These are phyloP conservation scores for Ophiostoma himal-ulmi DNA, from an alignment of 2,329 filamentous ascomycete genomes.

Conservation along the genomic window DNA sequence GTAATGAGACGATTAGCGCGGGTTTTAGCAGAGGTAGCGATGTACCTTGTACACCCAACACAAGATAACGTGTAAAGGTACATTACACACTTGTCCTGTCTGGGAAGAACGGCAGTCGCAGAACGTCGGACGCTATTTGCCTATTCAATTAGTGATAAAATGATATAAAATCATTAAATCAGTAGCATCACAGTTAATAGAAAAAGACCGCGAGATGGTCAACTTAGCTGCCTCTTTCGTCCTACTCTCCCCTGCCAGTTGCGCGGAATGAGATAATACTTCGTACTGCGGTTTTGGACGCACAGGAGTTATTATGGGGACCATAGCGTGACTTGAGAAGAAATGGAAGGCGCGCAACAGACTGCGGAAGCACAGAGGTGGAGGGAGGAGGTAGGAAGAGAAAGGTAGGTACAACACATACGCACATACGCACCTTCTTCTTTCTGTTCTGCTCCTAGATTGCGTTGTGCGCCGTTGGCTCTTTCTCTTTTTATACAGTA, in stretches of 20 bases:
- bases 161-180: neutral
- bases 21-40: neutral
- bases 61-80: neutral
- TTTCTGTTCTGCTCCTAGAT: slow-evolving; percentile 8
- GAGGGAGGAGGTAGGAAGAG: neutral
- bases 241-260: neutral
- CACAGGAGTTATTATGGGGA: neutral
- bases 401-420: too few species aligned
- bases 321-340: neutral
- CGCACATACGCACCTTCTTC: slow-evolving; percentile 7
- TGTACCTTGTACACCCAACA: neutral
- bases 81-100: neutral
- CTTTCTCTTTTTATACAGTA: neutral
- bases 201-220: neutral
- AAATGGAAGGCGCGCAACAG: neutral
- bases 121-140: neutral
- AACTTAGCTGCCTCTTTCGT: slow-evolving; percentile 17
- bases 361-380: neutral
- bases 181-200: neutral
- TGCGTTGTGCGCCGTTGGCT: neutral
- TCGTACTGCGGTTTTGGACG: neutral
- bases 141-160: neutral
- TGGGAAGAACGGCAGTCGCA: slow-evolving; percentile 17
- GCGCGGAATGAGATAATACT: neutral
- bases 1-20: slow-evolving; percentile 5